Evolutionary conservation across 2,329 filamentous ascomycete species (phyloP), one percentile per base, ranked within the genome.

Genomic region (Decorospora gaudefroyi): DNA sequence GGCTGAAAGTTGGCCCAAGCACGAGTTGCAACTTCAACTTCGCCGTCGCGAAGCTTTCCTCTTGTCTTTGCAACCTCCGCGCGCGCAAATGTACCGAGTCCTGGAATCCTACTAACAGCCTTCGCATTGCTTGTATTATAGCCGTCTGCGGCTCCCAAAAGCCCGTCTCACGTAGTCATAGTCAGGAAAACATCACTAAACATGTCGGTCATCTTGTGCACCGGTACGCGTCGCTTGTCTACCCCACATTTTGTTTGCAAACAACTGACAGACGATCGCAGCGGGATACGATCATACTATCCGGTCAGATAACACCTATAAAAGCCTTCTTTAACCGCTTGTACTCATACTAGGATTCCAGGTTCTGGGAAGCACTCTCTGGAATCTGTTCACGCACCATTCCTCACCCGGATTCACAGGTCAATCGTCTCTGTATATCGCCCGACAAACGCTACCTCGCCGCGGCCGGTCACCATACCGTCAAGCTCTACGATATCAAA

Each of bases 401-500:
- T 60, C 93, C 96, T 61, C 92, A 99, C 67, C 90, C 93, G 2
- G 93, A 99, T 72, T 97, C 92, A 7, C 93, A 99, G 73, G 93
- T 99, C 60, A 99, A 99, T 74, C 88, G 93, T 29, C 85, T 99
- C 34, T 97, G 92, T 72, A 99, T 99, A 65, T 96, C 93, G 9
- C 93, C 93, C 52, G 93, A 99, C 76, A 99, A 99, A 74, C 88
- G 92, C 52, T 96, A 87, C 72, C 86, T 97, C 41, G 92, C 91
- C 22, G 91, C 85, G 16, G 85, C 85, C 0, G 85, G 85, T 17
- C 82, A 85, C 58, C 89, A 92, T 71, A 90, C 88, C 37, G 90
- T 99, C 67, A 97, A 97, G 75, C 87, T 99, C 46, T 99, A 95
- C 76, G 93, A 99, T 67, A 96, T 97, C 77, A 96, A 96, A 67